Conservation (phyloP, 495 filamentous ascomycete species). For the Hyaloscypha hepaticicola region DNA sequence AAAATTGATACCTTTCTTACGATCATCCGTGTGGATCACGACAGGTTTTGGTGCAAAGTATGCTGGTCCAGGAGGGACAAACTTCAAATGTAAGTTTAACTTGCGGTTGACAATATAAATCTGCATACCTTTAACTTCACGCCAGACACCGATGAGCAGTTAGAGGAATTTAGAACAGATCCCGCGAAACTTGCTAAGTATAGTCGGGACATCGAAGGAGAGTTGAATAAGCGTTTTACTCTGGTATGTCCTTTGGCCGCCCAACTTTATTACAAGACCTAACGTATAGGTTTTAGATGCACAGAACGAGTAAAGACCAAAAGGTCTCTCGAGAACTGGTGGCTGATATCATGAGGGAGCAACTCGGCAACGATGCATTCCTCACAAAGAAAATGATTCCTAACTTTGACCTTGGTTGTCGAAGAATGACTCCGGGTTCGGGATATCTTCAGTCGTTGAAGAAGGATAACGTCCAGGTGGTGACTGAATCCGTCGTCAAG, state of each 20-base stretch:
- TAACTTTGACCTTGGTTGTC: slow-evolving; percentile 64
- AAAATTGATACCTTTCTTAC: slow-evolving; percentile 59
- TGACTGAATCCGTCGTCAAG: slow-evolving; percentile 52
- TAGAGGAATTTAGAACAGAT: slow-evolving; percentile 43
- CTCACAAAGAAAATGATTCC: slow-evolving; percentile 31
- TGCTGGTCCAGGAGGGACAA: slow-evolving; percentile 11
- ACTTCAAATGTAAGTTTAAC: slow-evolving; percentile 16
- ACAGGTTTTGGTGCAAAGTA: slow-evolving; percentile 43
- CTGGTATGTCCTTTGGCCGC: slow-evolving; percentile 45
- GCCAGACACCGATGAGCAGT: slow-evolving; percentile 43
- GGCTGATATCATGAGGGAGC: slow-evolving; percentile 16
- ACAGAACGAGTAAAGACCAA: slow-evolving; percentile 15
- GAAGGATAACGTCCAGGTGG: slow-evolving; percentile 60
- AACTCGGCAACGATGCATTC: not conserved
- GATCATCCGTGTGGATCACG: slow-evolving; percentile 66
- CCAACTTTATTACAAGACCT: not conserved
- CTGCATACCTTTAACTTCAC: no score
- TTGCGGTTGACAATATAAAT: not conserved
- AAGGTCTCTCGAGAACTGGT: slow-evolving; percentile 24
- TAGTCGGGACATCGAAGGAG: slow-evolving; percentile 40
- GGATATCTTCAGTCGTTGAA: slow-evolving; percentile 67
- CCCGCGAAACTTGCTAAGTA: slow-evolving; percentile 36
- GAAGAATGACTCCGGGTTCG: slow-evolving; percentile 67
- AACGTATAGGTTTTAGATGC: slow-evolving; percentile 7
- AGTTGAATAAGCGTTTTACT: slow-evolving; percentile 57